phyloP scores from a whole-genome alignment of 2,329 filamentous ascomycete species.

The Pseudocercospora musae region DNA sequence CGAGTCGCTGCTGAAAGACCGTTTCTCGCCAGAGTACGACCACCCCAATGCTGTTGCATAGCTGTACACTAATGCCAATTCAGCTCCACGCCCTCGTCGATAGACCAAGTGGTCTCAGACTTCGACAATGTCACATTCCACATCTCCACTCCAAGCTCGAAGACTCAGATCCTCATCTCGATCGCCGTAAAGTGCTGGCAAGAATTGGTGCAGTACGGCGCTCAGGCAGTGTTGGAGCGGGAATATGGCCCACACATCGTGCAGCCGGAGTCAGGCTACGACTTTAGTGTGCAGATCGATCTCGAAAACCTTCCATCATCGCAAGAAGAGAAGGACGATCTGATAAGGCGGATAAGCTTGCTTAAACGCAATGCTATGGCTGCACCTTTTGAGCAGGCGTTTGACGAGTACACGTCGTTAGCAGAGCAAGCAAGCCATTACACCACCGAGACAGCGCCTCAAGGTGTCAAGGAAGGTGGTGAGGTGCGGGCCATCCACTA shows the following conservation, averaged over 20 bases:
- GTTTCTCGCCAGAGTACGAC: slow-evolving; percentile 58
- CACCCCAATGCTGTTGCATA: slow-evolving; percentile 10
- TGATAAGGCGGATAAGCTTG: slow-evolving; percentile 82
- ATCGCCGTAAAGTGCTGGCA: slow-evolving; percentile 92
- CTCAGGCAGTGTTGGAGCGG: slow-evolving; percentile 82
- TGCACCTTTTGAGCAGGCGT: slow-evolving; percentile 94
- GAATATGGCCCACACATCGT: slow-evolving; percentile 95
- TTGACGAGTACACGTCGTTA: slow-evolving; percentile 83
- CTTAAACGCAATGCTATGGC: slow-evolving; percentile 99
- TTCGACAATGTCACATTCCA: slow-evolving; percentile 99
- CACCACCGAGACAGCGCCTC: slow-evolving; percentile 88
- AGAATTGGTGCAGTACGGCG: slow-evolving; percentile 90
- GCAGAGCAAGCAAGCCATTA: slow-evolving; percentile 88
- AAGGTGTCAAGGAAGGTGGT: slow-evolving; percentile 83
- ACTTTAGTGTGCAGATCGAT: slow-evolving; percentile 91
- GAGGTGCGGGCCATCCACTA: slow-evolving; percentile 97
- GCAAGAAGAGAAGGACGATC: slow-evolving; percentile 79
- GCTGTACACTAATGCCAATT: slow-evolving; percentile 31
- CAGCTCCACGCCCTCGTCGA: slow-evolving; percentile 79
- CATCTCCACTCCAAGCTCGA: slow-evolving; percentile 90
- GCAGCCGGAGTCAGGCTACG: slow-evolving; percentile 81
- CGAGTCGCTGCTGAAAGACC: slow-evolving; percentile 90
- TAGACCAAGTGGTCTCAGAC: slow-evolving; percentile 98
- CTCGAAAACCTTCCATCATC: slow-evolving; percentile 79
- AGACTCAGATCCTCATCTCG: slow-evolving; percentile 91